Evolutionary conservation across 2,329 filamentous ascomycete genomes (phyloP).

Genomic region (Clonostachys rhizophaga): DNA sequence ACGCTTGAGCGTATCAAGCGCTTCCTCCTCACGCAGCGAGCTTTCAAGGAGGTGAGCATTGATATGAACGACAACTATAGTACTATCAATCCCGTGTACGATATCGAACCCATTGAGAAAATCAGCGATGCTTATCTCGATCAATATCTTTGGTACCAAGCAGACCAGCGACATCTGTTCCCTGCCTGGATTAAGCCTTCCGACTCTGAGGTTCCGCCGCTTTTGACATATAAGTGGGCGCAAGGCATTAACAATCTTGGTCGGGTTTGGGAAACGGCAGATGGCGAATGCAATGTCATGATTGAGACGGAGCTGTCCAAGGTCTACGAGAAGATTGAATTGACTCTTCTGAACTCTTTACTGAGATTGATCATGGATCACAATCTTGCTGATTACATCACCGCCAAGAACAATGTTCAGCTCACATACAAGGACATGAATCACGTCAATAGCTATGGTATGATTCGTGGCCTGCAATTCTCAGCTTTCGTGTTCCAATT

Average conservation of each 20-base stretch:
- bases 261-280: constrained; percentile 88
- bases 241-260: constrained; percentile 98
- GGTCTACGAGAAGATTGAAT: constrained; percentile 98
- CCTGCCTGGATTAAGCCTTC: constrained; percentile 99
- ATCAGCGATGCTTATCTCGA: constrained; percentile 98
- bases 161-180: constrained; percentile 94
- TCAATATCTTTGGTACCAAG: constrained; percentile 98
- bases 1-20: constrained; percentile 96
- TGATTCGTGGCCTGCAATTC: constrained; percentile 97
- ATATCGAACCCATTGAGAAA: constrained; percentile 98
- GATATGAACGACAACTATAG: constrained; percentile 99
- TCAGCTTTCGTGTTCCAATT: constrained; percentile 99
- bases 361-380: constrained; percentile 98
- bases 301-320: constrained; percentile 98
- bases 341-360: constrained; percentile 90
- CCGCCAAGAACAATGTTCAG: constrained; percentile 98
- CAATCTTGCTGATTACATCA: constrained; percentile 98
- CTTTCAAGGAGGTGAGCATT: constrained; percentile 98
- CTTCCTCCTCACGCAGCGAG: constrained; percentile 91
- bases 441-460: constrained; percentile 96
- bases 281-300: constrained; percentile 98
- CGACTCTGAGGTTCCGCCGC: constrained; percentile 91
- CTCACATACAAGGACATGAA: constrained; percentile 99
- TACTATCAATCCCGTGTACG: constrained; percentile 98
- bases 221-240: constrained; percentile 97